Conservation (phyloP, 192 early-diverging fungal genomes). For the Haplosporangium gracile region DNA sequence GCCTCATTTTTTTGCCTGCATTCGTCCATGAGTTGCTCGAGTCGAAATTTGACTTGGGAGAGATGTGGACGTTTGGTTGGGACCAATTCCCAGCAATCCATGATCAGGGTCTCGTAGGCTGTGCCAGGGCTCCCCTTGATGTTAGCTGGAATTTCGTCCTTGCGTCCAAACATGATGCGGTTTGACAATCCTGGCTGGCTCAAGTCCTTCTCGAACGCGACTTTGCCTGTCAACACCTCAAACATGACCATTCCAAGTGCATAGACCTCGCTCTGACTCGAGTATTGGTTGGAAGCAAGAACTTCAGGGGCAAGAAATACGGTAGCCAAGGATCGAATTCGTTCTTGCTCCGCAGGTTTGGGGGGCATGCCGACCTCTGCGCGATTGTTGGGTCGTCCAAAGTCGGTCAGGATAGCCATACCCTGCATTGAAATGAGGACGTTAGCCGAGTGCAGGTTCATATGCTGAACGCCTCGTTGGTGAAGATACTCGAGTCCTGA, state of each 20-base stretch:
- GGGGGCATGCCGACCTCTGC: conserved; percentile 45
- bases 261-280: conserved; percentile 45
- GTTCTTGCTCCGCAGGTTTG: conserved; percentile 32
- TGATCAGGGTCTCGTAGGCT: conserved; percentile 41
- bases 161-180: conserved; percentile 50
- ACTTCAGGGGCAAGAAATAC: conserved; percentile 52
- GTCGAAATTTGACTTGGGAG: conserved; percentile 35
- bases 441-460: conserved; percentile 49
- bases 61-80: conserved; percentile 45
- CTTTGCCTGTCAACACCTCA: conserved; percentile 41
- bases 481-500: conserved; percentile 46
- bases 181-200: conserved; percentile 39
- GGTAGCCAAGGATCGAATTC: conserved; percentile 29
- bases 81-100: conserved; percentile 47
- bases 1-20: conserved; percentile 19
- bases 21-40: conserved; percentile 44
- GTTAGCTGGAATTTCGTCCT: conserved; percentile 36
- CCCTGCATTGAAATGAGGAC: conserved; percentile 37
- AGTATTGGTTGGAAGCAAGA: conserved; percentile 36
- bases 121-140: conserved; percentile 37
- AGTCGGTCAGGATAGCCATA: conserved; percentile 39
- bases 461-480: conserved; percentile 38
- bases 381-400: conserved; percentile 35
- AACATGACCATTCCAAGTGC: conserved; percentile 56
- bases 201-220: conserved; percentile 44